Evolutionary conservation across 2,329 filamentous ascomycete genomes (phyloP), one percentile per base, ranked within the genome.

Genomic region (Colletotrichum tropicale): DNA sequence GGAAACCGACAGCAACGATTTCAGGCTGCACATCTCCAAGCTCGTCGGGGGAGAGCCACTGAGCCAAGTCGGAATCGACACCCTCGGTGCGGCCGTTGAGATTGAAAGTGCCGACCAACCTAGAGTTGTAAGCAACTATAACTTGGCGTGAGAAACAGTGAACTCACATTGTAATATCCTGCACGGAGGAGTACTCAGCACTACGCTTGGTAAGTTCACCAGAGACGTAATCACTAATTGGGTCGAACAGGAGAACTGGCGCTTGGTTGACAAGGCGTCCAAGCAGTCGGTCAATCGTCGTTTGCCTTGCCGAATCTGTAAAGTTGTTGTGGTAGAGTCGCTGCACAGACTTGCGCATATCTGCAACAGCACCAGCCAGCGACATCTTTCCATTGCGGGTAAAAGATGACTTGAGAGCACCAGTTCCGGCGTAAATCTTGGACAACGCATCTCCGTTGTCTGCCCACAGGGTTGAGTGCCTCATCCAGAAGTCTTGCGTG

Each of bases 301-400:
- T 96, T 82, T 99, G 97, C 62, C 96, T 91, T 26, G 93, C 94
- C 78, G 98, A 98, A 83, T 99, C 97, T 10, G 96, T 92, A 83
- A 99, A 98, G 82, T 98, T 98, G 86, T 99, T 99, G 86, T 98
- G 96, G 82, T 98, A 98, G 77, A 98, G 91, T 75, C 97, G 91
- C 68, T 97, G 97, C 1, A 96, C 96, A 78, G 95, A 98, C 85
- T 99, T 99, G 70, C 96, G 92, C 60, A 96, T 94, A 86, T 99
- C 97, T n/a, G 97, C 96, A 79, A 99, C 91, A 13, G 96, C 95
- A 32, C 97, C 97, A 2, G 96, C 95, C 28, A 98, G 85, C 13
- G 96, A 98, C 95, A 98, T 98, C 85, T 98, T 98, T 38, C 97
- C 97, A 81, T 94, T 93, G 72, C 97, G 91, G 3, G 97, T 99